These are phyloP conservation scores for Fusarium albidum DNA, from an alignment of 2,329 filamentous ascomycete species.

Conservation along the genomic window DNA sequence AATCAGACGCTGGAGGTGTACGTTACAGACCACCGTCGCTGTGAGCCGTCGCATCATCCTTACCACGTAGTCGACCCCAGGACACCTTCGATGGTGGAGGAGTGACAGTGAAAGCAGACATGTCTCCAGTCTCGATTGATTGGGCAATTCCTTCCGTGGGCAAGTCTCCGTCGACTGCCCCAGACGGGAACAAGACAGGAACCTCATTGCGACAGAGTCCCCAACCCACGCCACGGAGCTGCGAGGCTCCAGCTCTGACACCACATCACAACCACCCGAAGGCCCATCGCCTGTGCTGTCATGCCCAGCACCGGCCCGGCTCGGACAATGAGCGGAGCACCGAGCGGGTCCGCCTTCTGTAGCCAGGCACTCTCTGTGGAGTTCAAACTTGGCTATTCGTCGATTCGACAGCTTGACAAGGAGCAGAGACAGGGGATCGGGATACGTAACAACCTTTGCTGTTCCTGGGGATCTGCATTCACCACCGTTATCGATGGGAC, in stretches of 20 bases:
- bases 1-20: not conserved
- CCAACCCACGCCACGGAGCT: slow-evolving; percentile 18
- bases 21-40: slow-evolving; percentile 2
- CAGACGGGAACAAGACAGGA: slow-evolving; percentile 21
- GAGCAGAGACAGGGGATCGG: slow-evolving; percentile 15
- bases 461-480: slow-evolving; percentile 24
- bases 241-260: slow-evolving; percentile 30
- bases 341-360: slow-evolving; percentile 29
- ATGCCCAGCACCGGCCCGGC: slow-evolving; percentile 37
- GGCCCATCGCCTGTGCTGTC: not conserved
- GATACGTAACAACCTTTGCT: slow-evolving; percentile 21
- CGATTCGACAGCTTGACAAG: slow-evolving; percentile 23
- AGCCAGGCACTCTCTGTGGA: slow-evolving; percentile 26
- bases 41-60: slow-evolving; percentile 6
- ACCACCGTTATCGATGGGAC: slow-evolving; percentile 21
- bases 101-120: too few species aligned
- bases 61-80: slow-evolving; percentile 5
- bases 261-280: slow-evolving; percentile 22
- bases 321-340: slow-evolving; percentile 40
- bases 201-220: slow-evolving; percentile 27
- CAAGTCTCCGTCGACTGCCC: slow-evolving; percentile 10
- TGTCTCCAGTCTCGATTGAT: slow-evolving; percentile 20
- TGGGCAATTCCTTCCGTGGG: slow-evolving; percentile 21
- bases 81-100: too few species aligned
- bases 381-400: slow-evolving; percentile 17